Conservation (phyloP, 306 rosid genomes). For the Castanospermum australe region DNA sequence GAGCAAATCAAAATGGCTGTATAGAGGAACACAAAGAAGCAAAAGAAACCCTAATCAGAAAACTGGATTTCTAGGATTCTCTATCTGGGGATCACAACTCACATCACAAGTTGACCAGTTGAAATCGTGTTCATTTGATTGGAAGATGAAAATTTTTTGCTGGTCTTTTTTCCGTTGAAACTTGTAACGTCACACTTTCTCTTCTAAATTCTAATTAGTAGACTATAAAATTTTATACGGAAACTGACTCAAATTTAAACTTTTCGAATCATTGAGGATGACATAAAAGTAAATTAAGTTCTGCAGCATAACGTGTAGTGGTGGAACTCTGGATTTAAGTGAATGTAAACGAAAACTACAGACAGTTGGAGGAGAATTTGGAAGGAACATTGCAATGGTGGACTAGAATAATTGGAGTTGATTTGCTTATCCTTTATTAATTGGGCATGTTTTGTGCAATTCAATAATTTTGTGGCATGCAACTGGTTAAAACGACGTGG, state of each 20-base stretch:
- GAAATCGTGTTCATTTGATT: background rate
- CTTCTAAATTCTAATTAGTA: background rate
- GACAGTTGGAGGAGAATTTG: background rate
- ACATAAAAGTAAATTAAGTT: too few relatives aligned
- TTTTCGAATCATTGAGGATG: too few relatives aligned
- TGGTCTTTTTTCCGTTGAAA: background rate
- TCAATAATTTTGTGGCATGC: background rate
- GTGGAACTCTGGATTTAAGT: too few relatives aligned
- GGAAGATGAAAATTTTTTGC: too few relatives aligned
- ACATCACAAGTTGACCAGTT: background rate
- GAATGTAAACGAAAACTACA: too few relatives aligned
- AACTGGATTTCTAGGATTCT: background rate
- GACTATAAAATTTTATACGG: background rate
- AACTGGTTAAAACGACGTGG: background rate
- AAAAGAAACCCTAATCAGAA: slow-evolving; percentile 22
- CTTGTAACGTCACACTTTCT: slow-evolving; percentile 15
- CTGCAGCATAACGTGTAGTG: too few relatives aligned
- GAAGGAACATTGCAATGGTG: background rate
- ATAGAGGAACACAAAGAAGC: background rate
- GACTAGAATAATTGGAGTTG: slow-evolving; percentile 18
- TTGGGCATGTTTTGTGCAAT: background rate
- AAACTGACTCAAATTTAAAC: background rate
- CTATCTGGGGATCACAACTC: background rate
- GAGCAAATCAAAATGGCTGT: background rate
- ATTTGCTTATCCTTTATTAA: slow-evolving; percentile 7